These are phyloP conservation scores for Citrullus colocynthis DNA, from an alignment of 306 rosid species.

Conservation along the genomic window DNA sequence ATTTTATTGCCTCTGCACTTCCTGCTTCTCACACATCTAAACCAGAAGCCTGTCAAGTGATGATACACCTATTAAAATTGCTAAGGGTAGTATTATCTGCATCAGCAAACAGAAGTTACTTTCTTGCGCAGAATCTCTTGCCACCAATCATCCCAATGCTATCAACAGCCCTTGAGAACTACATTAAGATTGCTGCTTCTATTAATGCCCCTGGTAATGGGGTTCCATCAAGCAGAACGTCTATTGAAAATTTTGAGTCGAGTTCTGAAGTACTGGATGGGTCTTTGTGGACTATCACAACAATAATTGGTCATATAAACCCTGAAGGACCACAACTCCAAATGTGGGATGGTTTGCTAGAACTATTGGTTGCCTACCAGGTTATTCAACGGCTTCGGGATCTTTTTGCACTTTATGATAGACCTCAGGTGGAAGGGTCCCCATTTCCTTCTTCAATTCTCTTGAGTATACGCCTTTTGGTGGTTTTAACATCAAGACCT, in stretches of 20 bases:
- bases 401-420: constrained; percentile 94
- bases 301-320: constrained; percentile 66
- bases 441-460: constrained; percentile 81
- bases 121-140: constrained; percentile 78
- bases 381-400: constrained; percentile 85
- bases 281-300: constrained; percentile 69
- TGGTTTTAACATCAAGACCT: constrained; percentile 68
- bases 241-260: constrained; percentile 71
- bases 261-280: constrained; percentile 79
- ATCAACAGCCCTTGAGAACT: constrained; percentile 90
- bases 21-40: constrained; percentile 97
- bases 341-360: constrained; percentile 91
- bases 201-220: constrained; percentile 46
- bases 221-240: constrained; percentile 56
- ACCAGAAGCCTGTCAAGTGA: constrained; percentile 94
- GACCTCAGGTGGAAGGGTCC: constrained; percentile 97
- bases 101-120: constrained; percentile 82
- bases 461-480: constrained; percentile 68
- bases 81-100: constrained; percentile 63
- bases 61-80: constrained; percentile 71
- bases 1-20: constrained; percentile 93
- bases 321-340: constrained; percentile 77
- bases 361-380: constrained; percentile 76
- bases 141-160: constrained; percentile 96
- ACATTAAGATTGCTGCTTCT: constrained; percentile 91